These are phyloP conservation scores for Globisporangium abappressorium DNA, from an alignment of 352 stramenopile species.

Conservation along the genomic window DNA sequence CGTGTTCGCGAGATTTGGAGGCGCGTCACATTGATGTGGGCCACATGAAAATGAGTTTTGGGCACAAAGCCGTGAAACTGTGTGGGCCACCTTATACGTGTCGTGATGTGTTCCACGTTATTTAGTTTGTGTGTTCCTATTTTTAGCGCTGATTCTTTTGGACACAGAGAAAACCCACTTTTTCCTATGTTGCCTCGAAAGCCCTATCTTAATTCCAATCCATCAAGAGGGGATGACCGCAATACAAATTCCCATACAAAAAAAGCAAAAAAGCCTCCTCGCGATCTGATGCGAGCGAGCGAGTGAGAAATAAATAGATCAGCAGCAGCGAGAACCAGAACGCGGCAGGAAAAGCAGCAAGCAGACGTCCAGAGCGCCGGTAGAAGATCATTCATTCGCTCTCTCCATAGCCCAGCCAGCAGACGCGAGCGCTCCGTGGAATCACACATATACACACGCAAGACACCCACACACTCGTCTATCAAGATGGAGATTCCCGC, in stretches of 20 bases:
- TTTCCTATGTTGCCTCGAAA: too few relatives aligned
- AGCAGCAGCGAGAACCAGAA: neutral
- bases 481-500: slow-evolving; percentile 66
- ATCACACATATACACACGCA: neutral
- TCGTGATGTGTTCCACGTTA: neutral
- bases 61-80: neutral
- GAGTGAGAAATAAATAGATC: neutral
- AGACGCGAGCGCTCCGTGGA: neutral
- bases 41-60: neutral
- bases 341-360: neutral
- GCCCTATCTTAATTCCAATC: too few relatives aligned
- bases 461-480: neutral
- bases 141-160: neutral
- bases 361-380: neutral
- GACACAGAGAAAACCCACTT: neutral
- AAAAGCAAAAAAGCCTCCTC: neutral
- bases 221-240: neutral
- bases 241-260: neutral
- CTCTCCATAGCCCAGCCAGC: neutral
- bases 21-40: neutral
- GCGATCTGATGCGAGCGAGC: neutral
- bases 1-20: neutral
- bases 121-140: neutral
- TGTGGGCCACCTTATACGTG: neutral
- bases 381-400: neutral